Evolutionary conservation across 768 basidiomycete species (phyloP).

Genomic region (Tulasnella sp.): DNA sequence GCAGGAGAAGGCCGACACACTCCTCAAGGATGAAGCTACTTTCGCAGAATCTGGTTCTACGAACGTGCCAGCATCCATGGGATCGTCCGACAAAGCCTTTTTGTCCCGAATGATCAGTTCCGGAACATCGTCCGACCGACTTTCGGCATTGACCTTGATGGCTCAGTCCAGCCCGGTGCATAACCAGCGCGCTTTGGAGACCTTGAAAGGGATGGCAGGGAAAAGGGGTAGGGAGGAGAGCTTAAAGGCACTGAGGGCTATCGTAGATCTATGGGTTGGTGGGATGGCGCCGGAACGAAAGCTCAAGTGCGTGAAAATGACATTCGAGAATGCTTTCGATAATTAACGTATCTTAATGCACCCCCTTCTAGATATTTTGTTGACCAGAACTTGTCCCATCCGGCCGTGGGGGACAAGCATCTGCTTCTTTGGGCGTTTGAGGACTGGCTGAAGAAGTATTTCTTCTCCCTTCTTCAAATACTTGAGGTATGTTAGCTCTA

Average conservation of each 20-base stretch:
- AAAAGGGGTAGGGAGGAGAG: constrained; percentile 91
- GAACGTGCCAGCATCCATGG: neutral
- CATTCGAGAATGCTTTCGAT: neutral
- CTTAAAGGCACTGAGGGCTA: constrained; percentile 76
- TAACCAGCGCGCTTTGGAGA: constrained; percentile 69
- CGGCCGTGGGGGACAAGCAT: constrained; percentile 54
- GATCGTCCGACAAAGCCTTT: constrained; percentile 60
- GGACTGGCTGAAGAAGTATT: constrained; percentile 96
- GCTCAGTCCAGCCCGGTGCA: constrained; percentile 83
- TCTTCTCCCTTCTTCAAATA: constrained; percentile 81
- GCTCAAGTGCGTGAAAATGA: constrained; percentile 49
- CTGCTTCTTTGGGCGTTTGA: constrained; percentile 85
- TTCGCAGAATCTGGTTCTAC: neutral
- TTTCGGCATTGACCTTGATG: constrained; percentile 81
- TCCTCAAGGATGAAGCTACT: constrained; percentile 3
- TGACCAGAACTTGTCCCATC: constrained; percentile 67
- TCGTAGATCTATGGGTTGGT: constrained; percentile 96
- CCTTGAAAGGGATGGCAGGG: constrained; percentile 63
- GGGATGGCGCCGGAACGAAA: constrained; percentile 85
- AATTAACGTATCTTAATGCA: neutral
- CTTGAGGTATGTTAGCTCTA: constrained; percentile 51
- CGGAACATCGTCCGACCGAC: constrained; percentile 84
- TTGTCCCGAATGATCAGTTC: constrained; percentile 73
- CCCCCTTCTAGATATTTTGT: constrained; percentile 61
- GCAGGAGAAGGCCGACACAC: neutral